Evolutionary conservation across 2,329 filamentous ascomycete species (phyloP).

Genomic region (Colletotrichum abscissum): DNA sequence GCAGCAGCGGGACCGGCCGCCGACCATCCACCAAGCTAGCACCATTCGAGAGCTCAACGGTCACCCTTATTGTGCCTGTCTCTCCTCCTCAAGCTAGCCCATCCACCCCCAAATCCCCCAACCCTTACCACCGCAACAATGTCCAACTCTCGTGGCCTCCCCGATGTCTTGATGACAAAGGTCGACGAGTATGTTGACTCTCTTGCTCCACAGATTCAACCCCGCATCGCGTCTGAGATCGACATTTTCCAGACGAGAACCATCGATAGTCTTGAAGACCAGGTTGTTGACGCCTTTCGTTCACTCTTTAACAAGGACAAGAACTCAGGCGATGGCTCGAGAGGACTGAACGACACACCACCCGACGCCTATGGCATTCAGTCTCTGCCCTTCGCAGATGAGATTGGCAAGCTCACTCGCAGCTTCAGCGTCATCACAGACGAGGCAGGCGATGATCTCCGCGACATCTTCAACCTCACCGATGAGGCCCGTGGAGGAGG

Average conservation of each 20-base stretch:
- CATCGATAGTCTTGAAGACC: slow-evolving; percentile 56
- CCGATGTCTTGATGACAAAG: slow-evolving; percentile 55
- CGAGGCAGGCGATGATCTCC: slow-evolving; percentile 53
- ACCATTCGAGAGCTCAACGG: neutral
- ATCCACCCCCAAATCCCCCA: neutral
- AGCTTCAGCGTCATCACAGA: slow-evolving; percentile 53
- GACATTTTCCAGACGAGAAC: slow-evolving; percentile 57
- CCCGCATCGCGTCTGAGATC: slow-evolving; percentile 56
- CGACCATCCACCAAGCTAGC: neutral
- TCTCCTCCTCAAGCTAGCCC: neutral
- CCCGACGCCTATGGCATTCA: slow-evolving; percentile 54
- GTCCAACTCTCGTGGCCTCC: slow-evolving; percentile 48
- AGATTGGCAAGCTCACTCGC: slow-evolving; percentile 54
- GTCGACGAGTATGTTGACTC: slow-evolving; percentile 60
- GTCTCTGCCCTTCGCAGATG: slow-evolving; percentile 58
- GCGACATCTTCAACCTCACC: slow-evolving; percentile 56
- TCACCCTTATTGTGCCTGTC: neutral
- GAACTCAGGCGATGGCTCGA: slow-evolving; percentile 32
- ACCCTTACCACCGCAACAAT: slow-evolving; percentile 37
- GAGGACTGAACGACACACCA: slow-evolving; percentile 46
- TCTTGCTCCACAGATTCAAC: slow-evolving; percentile 57
- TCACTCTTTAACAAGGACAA: slow-evolving; percentile 54
- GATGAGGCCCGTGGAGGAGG: slow-evolving; percentile 37
- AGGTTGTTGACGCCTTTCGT: slow-evolving; percentile 57
- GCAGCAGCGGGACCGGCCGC: neutral